Conservation (phyloP, 495 filamentous ascomycete species). For the Aspergillus hancockii region DNA sequence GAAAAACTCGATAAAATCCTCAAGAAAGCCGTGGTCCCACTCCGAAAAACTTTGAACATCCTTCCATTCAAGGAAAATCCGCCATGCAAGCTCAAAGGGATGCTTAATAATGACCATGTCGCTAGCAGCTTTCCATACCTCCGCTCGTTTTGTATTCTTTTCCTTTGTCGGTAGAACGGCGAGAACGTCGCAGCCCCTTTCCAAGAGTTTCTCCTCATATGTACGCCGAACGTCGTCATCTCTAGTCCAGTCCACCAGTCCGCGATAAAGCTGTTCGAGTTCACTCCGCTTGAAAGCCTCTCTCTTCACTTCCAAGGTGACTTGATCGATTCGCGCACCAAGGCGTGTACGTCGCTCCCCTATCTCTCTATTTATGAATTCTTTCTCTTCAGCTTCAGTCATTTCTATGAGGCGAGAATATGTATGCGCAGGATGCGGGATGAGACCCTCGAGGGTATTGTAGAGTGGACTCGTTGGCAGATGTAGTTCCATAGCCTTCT, state of each 20-base stretch:
- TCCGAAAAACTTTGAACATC: conserved; percentile 70
- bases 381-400: conserved; percentile 82
- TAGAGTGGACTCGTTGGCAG: conserved; percentile 79
- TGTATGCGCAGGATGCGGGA: conserved; percentile 77
- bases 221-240: conserved; percentile 81
- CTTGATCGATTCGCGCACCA: conserved; percentile 78
- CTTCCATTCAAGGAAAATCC: conserved; percentile 84
- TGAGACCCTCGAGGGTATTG: conserved; percentile 77
- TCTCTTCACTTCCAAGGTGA: conserved; percentile 81
- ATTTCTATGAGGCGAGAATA: conserved; percentile 85
- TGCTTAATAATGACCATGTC: conserved; percentile 97
- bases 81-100: conserved; percentile 88
- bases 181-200: conserved; percentile 75
- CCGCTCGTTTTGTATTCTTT: conserved; percentile 67
- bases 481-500: conserved; percentile 69
- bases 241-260: conserved; percentile 84
- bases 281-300: conserved; percentile 73
- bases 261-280: conserved; percentile 72
- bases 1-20: conserved; percentile 81
- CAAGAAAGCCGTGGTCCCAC: conserved; percentile 72
- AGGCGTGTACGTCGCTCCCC: conserved; percentile 85
- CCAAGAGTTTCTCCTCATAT: conserved; percentile 89
- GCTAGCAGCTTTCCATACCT: conserved; percentile 71
- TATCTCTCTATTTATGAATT: conserved; percentile 87
- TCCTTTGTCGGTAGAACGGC: conserved; percentile 61